Conservation (phyloP, 2,329 filamentous ascomycete species). For the Penicillium griseofulvum region DNA sequence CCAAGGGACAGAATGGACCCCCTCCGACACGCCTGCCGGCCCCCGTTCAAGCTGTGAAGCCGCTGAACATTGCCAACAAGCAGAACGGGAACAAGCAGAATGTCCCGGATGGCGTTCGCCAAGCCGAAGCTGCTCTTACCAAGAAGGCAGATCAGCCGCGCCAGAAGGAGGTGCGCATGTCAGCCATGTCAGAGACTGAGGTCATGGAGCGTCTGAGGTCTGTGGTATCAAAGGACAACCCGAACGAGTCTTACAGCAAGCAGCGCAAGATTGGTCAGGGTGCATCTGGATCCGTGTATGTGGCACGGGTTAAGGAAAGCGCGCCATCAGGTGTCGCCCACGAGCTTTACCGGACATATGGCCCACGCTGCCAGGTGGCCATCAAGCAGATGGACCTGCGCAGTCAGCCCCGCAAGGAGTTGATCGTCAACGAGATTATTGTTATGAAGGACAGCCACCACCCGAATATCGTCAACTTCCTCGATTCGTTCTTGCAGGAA, state of each 20-base stretch:
- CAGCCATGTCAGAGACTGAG: constrained; percentile 93
- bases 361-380: constrained; percentile 81
- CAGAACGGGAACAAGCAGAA: constrained; percentile 48
- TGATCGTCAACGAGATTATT: constrained; percentile 99
- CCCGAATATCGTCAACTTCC: constrained; percentile 97
- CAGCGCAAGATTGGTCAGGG: constrained; percentile 99
- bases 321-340: constrained; percentile 78
- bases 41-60: constrained; percentile 64
- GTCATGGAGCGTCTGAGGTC: constrained; percentile 95
- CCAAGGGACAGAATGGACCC: constrained; percentile 42
- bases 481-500: constrained; percentile 94
- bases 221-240: constrained; percentile 93
- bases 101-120: constrained; percentile 69
- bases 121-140: constrained; percentile 83
- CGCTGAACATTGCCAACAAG: constrained; percentile 73
- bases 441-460: constrained; percentile 99
- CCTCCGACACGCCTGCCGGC: constrained; percentile 59
- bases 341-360: constrained; percentile 74
- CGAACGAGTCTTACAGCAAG: constrained; percentile 93
- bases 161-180: constrained; percentile 95
- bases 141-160: constrained; percentile 69
- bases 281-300: constrained; percentile 95
- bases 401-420: constrained; percentile 92
- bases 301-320: constrained; percentile 88
- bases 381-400: constrained; percentile 99